Conservation (phyloP, 225 moss, liverwort and hornwort genomes). For the Sphagnum contortum region DNA sequence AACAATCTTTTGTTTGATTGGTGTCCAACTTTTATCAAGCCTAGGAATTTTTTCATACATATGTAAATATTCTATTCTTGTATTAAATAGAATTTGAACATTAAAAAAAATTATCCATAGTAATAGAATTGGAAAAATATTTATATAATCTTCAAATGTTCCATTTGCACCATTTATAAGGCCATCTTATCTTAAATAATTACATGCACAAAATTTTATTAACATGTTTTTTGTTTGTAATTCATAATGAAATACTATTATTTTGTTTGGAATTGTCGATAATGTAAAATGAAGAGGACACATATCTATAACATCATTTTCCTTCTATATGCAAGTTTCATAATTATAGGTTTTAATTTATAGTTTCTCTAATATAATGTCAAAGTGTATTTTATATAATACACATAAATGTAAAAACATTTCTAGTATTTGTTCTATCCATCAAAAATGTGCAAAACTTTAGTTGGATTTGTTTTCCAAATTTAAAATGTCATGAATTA, state of each 20-base stretch:
- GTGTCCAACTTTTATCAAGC: too few relatives aligned
- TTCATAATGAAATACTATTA: background rate
- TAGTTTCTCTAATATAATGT: too few relatives aligned
- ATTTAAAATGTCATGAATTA: too few relatives aligned
- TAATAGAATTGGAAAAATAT: background rate
- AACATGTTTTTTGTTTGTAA: background rate
- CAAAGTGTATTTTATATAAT: background rate
- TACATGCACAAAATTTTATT: background rate
- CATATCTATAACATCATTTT: too few relatives aligned
- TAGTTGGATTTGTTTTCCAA: too few relatives aligned
- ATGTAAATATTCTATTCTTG: background rate
- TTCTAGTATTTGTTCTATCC: background rate
- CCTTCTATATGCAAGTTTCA: too few relatives aligned
- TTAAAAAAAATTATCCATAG: too few relatives aligned
- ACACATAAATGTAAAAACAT: background rate
- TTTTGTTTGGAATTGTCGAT: background rate
- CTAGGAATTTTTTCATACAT: background rate
- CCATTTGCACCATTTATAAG: background rate
- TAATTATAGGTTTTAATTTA: too few relatives aligned
- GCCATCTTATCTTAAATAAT: background rate
- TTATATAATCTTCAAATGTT: background rate
- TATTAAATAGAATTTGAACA: too few relatives aligned
- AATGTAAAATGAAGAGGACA: too few relatives aligned
- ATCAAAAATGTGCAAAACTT: too few relatives aligned
- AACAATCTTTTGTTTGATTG: too few relatives aligned